Evolutionary conservation across 2,329 filamentous ascomycete species (phyloP).

Genomic region (Falciphora oryzae): DNA sequence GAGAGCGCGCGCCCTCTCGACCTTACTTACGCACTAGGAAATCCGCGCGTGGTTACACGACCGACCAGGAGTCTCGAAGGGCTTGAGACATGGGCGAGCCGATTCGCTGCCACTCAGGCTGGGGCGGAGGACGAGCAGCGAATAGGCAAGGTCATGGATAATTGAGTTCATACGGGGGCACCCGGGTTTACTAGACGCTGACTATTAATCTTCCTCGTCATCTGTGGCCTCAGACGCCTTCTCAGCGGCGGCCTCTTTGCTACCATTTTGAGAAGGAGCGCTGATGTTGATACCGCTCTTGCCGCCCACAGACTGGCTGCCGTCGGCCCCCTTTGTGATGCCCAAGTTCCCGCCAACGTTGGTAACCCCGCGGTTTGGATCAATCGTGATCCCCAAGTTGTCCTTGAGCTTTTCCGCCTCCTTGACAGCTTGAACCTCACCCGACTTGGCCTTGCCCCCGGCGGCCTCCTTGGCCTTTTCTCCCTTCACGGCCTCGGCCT

Average conservation of each 20-base stretch:
- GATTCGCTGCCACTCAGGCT: neutral
- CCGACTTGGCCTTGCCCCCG: neutral
- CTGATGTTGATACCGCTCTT: constrained; percentile 18
- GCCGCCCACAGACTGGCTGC: constrained; percentile 17
- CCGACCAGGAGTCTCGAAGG: too few relatives aligned
- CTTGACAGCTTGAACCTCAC: neutral
- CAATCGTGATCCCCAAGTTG: constrained; percentile 15
- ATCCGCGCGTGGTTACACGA: neutral
- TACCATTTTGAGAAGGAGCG: neutral
- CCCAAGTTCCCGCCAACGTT: constrained; percentile 18
- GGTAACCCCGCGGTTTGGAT: constrained; percentile 13
- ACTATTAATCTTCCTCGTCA: neutral
- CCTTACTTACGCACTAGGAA: neutral
- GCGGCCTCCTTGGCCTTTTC: neutral
- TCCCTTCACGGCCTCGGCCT: neutral
- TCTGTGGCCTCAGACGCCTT: neutral
- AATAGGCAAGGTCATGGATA: neutral
- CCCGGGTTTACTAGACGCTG: neutral
- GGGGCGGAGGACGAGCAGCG: too few relatives aligned
- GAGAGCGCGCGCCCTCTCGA: neutral
- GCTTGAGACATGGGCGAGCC: neutral
- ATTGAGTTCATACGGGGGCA: neutral
- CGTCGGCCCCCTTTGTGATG: constrained; percentile 19
- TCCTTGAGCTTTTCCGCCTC: constrained; percentile 13
- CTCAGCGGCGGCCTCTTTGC: too few relatives aligned